phyloP scores from a whole-genome alignment of 2,329 filamentous ascomycete genomes.

The Elsinoe necatrix region DNA sequence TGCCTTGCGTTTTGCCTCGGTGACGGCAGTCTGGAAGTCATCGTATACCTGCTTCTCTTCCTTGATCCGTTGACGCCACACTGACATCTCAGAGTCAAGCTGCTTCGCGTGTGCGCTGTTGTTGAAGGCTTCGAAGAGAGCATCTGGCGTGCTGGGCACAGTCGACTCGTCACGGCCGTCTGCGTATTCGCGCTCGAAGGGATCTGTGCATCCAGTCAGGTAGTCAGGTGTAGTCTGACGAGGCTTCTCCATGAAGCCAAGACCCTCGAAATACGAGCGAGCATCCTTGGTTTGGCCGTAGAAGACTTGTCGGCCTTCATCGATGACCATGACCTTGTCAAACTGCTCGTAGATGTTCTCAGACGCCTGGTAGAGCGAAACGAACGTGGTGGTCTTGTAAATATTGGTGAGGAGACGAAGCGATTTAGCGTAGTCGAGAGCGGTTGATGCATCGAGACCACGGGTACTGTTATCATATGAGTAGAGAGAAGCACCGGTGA shows the following conservation, averaged over 20 bases:
- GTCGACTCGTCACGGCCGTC: slow-evolving; percentile 56
- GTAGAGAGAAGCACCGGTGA: slow-evolving; percentile 33
- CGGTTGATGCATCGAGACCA: slow-evolving; percentile 42
- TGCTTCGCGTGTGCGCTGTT: slow-evolving; percentile 51
- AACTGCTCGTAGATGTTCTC: slow-evolving; percentile 58
- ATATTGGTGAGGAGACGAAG: slow-evolving; percentile 63
- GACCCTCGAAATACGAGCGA: slow-evolving; percentile 63
- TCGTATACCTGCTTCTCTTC: slow-evolving; percentile 60
- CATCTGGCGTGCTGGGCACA: slow-evolving; percentile 59
- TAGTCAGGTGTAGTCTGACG: slow-evolving; percentile 77
- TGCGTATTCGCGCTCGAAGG: slow-evolving; percentile 72
- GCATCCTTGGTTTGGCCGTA: slow-evolving; percentile 63
- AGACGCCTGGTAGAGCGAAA: slow-evolving; percentile 77
- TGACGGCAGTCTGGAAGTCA: slow-evolving; percentile 68
- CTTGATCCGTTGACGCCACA: slow-evolving; percentile 57
- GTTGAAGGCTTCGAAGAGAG: slow-evolving; percentile 61
- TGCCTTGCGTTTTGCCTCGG: slow-evolving; percentile 69
- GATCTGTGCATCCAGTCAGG: slow-evolving; percentile 71
- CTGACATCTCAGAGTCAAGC: slow-evolving; percentile 57
- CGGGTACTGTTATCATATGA: slow-evolving; percentile 42
- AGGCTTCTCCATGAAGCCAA: slow-evolving; percentile 66
- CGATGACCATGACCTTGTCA: slow-evolving; percentile 77
- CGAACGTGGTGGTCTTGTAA: slow-evolving; percentile 75
- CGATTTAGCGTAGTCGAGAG: slow-evolving; percentile 42
- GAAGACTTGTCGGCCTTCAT: slow-evolving; percentile 66